Conservation (phyloP, 495 filamentous ascomycete genomes). For the Stereocaulon alpinum region DNA sequence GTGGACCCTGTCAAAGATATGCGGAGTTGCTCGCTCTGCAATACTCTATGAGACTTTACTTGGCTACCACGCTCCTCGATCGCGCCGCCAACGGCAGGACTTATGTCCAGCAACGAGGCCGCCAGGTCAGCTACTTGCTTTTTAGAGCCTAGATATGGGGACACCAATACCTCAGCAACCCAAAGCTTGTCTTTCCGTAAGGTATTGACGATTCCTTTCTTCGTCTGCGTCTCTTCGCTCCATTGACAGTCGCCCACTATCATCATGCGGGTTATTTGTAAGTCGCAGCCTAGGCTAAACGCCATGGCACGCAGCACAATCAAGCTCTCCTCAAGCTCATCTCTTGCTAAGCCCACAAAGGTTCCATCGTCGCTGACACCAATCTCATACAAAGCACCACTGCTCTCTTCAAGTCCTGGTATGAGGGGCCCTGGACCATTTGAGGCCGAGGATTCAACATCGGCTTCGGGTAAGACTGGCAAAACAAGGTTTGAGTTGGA, state of each 20-base stretch:
- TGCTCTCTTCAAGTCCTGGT: conserved; percentile 81
- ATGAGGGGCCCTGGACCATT: conserved; percentile 53
- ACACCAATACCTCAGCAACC: conserved; percentile 80
- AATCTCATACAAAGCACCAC: conserved; percentile 91
- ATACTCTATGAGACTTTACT: conserved; percentile 22
- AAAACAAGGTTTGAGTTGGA: conserved; percentile 60
- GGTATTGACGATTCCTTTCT: conserved; percentile 23
- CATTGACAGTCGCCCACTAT: conserved; percentile 80
- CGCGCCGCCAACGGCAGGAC: neutral
- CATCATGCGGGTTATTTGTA: conserved; percentile 77
- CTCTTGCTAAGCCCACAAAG: conserved; percentile 77
- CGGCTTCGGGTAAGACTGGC: conserved; percentile 58
- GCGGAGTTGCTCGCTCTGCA: conserved; percentile 66
- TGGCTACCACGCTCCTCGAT: neutral
- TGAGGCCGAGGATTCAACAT: conserved; percentile 39
- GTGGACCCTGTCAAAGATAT: conserved; percentile 84
- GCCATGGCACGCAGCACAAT: conserved; percentile 80
- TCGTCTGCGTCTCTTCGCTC: conserved; percentile 35
- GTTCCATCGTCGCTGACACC: conserved; percentile 91
- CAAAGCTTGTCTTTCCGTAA: conserved; percentile 52
- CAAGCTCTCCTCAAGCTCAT: conserved; percentile 87
- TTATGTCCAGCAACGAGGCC: neutral
- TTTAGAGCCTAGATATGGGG: conserved; percentile 46
- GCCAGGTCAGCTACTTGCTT: conserved; percentile 17
- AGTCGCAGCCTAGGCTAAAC: conserved; percentile 74